Base-by-base conservation (phyloP, 208 protist genomes). In the Trypanosoma platydactyli region DNA sequence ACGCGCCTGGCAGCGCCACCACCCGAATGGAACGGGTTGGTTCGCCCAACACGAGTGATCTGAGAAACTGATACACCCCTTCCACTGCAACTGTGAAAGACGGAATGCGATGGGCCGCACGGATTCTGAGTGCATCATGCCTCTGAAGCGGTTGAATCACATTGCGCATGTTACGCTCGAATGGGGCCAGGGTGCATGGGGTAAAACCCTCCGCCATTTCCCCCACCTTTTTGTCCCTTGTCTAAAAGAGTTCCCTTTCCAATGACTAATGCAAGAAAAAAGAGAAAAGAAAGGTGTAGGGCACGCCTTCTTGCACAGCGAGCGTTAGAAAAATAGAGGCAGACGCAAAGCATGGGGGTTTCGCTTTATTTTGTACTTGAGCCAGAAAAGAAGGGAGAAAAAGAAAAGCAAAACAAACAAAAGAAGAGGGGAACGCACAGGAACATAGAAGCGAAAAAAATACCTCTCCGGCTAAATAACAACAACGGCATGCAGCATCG, bases 21-120 rank as follows among this genome's bases (percentile, higher is more conserved):
- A 67, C 52, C 3, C 25, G 20, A 55, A 62, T 35, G 38, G 20
- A 41, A 24, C 51, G 64, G 38, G 54, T 55, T 35, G 33, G 3
- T 5, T 42, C 24, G 9, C 41, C 45, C 20, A 29, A 29, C 6
- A 40, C 20, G 0, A 75, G 48, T 20, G 49, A 45, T 38, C 73
- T 51, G 56, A 64, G 56, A 40, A 58, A 66, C 24, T 70, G 57
- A 56, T 64, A 69, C 13, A 22, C 63, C 68, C 11, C 49, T 61
- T 71, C 60, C 68, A 79, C 75, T 0, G 76, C 75, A 55, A 66
- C 68, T 4, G 83, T 44, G 49, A 89, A 78, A 41, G 66, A 71
- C 0, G 83, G 83, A 42, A 86, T 73, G 59, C 63, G 62, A 42
- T 80, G 46, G 25, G 71, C 72, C 12, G 80, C 83, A 20, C 73